A percentile compares a stretch with the other conserved stretches of the same genome.
These are phyloP conservation scores for Darksidea phi DNA, from an alignment of 495 filamentous ascomycete genomes.

Conservation along the genomic window DNA sequence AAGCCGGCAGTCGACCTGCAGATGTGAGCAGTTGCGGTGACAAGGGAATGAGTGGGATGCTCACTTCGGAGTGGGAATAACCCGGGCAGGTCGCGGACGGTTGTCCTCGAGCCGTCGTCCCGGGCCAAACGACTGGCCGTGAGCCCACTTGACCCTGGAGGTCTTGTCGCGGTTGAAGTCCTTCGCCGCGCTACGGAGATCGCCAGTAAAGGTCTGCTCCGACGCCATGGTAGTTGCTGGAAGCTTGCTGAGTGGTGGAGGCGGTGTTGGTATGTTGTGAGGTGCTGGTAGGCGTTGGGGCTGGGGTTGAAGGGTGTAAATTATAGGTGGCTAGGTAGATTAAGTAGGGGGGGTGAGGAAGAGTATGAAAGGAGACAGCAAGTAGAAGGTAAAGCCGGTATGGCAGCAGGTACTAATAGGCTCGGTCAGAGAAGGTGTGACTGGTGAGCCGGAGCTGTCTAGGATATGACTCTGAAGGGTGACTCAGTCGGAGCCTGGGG, in stretches of 20 bases:
- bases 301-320: conserved; percentile 14
- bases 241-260: conserved; percentile 7
- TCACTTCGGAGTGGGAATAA: conserved; percentile 26
- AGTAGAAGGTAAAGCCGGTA: conserved; percentile 9
- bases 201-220: conserved; percentile 43
- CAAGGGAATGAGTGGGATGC: neutral
- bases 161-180: conserved; percentile 49
- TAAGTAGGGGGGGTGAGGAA: conserved; percentile 7
- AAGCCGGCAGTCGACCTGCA: conserved; percentile 7
- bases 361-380: conserved; percentile 9
- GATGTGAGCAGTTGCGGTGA: neutral
- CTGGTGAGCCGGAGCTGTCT: conserved; percentile 17
- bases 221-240: conserved; percentile 39
- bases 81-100: conserved; percentile 33
- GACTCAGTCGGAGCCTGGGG: conserved; percentile 23
- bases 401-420: conserved; percentile 31
- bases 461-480: conserved; percentile 26
- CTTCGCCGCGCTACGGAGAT: conserved; percentile 44
- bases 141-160: conserved; percentile 57
- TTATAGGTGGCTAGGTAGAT: conserved; percentile 6
- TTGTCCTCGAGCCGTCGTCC: conserved; percentile 31
- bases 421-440: conserved; percentile 19
- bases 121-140: conserved; percentile 41
- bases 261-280: conserved; percentile 8
- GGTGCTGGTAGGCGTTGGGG: neutral